Evolutionary conservation across 331 rosid genomes (phyloP), one percentile per base, ranked within the genome.

Genomic region (Rosa hybrid): DNA sequence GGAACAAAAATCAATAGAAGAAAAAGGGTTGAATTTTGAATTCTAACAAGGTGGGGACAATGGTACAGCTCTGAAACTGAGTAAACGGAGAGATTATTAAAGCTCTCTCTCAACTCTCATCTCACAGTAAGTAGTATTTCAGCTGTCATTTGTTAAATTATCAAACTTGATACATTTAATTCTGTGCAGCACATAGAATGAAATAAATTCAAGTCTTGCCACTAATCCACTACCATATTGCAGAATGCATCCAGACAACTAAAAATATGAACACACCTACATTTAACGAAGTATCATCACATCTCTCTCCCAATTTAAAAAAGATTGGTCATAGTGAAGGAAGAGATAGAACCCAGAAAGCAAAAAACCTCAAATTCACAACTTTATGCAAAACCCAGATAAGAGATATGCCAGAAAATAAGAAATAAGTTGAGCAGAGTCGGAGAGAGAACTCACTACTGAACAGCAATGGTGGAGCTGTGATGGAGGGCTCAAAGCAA

Each of bases 381-480:
- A 27, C 80, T 73, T 20, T 38, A 13, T 62, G 71, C 80, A 73
- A 65, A 82, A 77, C 88, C 51, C 80, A 81, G 79, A 68, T 30
- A 74, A 60, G 49, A 81, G 68, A 79, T 7, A 8, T 41, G 42
- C 49, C 71, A 76, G 73, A 84, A 71, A 44, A 63, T 11, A 85
- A 79, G 42, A 71, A 57, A 0, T 27, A 75, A 81, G 72, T 76
- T 63, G 69, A n/a, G 65, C 21, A 13, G 64, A 8, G 67, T 38
- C 44, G 34, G 34, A 75, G 57, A 77, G 48, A 82, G 78, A 79
- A 84, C 94, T 88, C 82, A 94, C 98, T 88, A 59, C 34, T 21
- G 91, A 86, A 87, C 85, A 83, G 80, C 81, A 88, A 85, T 90
- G 96, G 86, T 76, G 96, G 89, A 85, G 93, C 84, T 83, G 80